Evolutionary conservation across 2,329 filamentous ascomycete species (phyloP), one percentile per base, ranked within the genome.

Genomic region (Cryphonectria naterciae): DNA sequence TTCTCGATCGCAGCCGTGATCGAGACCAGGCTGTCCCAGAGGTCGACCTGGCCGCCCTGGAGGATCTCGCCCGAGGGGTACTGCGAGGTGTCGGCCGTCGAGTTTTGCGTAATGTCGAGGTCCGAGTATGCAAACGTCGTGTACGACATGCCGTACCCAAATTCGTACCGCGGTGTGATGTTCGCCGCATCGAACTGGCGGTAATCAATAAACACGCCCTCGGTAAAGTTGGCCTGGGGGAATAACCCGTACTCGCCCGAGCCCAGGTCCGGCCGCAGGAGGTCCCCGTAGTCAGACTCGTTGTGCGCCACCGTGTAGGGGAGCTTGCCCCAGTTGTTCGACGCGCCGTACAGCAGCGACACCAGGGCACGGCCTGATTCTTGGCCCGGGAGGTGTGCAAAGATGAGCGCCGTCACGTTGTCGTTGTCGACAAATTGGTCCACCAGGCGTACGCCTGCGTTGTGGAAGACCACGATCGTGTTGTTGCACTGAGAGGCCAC

Each of bases 391-490:
- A 91, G 81, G 75, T 91, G 89, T 5, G 88, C 89, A 74, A 88
- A 88, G 0, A 92, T 82, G 22, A 92, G 81, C 1, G 85, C 89
- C 0, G 89, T 91, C 46, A 92, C 85, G 73, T 92, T 92, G 10
- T 84, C 80, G 70, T 92, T 85, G 65, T 91, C 86, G 71, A 89
- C 82, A 81, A 88, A 92, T 1, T 81, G 80, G 71, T 91, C 89
- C 0, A 92, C 85, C 0, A 90, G 78, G 1, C 89, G 83, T 13
- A 86, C 82, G 0, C 90, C 90, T 1, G 89, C 88, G 58, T 90
- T 91, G 78, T 92, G 89, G 6, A 92, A 83, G 0, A 91, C 81
- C 0, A 92, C 90, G 25, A 92, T 83, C 0, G 90, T 91, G 72
- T 88, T 91, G 73, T 82, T 83, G 78, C 89, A 92, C 32, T 83